These are phyloP conservation scores for Metarhizium humberi DNA, from an alignment of 2,329 filamentous ascomycete species.

Conservation along the genomic window DNA sequence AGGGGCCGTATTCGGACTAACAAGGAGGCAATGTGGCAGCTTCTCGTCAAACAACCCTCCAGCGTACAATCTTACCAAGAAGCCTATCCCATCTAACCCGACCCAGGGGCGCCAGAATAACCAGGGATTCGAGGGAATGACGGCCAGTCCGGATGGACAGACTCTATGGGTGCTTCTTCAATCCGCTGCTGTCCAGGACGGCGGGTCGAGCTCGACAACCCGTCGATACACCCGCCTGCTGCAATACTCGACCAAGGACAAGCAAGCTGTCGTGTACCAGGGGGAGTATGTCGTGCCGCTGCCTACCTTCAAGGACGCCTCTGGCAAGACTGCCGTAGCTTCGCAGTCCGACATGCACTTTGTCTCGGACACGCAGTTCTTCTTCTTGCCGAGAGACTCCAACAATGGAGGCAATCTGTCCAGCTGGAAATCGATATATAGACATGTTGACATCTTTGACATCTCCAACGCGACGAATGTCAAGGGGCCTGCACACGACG, in stretches of 20 bases:
- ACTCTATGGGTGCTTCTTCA: slow-evolving; percentile 58
- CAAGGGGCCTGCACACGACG: slow-evolving; percentile 33
- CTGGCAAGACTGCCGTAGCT: slow-evolving; percentile 43
- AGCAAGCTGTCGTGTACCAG: slow-evolving; percentile 31
- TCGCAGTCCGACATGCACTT: slow-evolving; percentile 62
- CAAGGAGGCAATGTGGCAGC: slow-evolving; percentile 19
- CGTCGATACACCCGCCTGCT: slow-evolving; percentile 52
- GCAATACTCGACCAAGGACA: slow-evolving; percentile 47
- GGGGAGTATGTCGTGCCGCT: slow-evolving; percentile 59
- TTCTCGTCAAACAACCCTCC: slow-evolving; percentile 59
- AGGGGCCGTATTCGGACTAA: background rate
- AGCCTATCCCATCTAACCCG: slow-evolving; percentile 45
- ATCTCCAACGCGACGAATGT: slow-evolving; percentile 53
- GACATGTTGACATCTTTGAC: slow-evolving; percentile 62
- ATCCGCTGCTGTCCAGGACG: slow-evolving; percentile 38
- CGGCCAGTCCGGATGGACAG: slow-evolving; percentile 51
- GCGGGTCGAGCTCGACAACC: slow-evolving; percentile 20
- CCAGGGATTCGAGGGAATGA: slow-evolving; percentile 65
- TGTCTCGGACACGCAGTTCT: slow-evolving; percentile 53
- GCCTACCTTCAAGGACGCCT: slow-evolving; percentile 45
- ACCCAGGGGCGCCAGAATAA: slow-evolving; percentile 59
- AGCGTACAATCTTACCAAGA: slow-evolving; percentile 40
- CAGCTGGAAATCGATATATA: slow-evolving; percentile 47
- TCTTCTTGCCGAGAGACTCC: slow-evolving; percentile 57
- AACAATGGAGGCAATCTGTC: slow-evolving; percentile 47